Percentiles rank a stretch among this genome's conserved stretches.
phyloP scores from a whole-genome alignment of 768 basidiomycete genomes.

The Fistulinella prunicolor region DNA sequence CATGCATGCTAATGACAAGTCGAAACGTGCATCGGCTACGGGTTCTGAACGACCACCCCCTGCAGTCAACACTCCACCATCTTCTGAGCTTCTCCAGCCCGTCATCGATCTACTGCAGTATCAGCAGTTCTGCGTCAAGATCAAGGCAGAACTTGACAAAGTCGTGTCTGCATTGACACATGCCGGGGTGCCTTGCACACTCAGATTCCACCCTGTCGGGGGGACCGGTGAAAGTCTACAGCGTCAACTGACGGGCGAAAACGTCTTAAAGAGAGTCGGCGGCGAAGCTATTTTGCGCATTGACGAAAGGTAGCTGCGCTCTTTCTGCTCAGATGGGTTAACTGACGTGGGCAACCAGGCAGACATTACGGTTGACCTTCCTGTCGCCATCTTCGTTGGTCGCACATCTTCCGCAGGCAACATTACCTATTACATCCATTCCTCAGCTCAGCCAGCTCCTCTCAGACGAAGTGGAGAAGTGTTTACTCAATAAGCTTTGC shows the following conservation, averaged over 20 bases:
- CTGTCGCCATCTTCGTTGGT: slow-evolving; percentile 69
- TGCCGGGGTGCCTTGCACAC: slow-evolving; percentile 53
- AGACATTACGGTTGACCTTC: slow-evolving; percentile 74
- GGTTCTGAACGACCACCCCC: slow-evolving; percentile 27
- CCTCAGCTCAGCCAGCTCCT: slow-evolving; percentile 75
- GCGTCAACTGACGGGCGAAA: slow-evolving; percentile 41
- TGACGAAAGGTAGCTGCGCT: slow-evolving; percentile 51
- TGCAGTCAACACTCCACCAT: slow-evolving; percentile 7
- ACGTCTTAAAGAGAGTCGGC: slow-evolving; percentile 44
- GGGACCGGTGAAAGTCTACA: slow-evolving; percentile 64
- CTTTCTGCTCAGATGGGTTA: not conserved
- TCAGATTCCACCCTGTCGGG: slow-evolving; percentile 63
- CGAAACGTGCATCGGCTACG: slow-evolving; percentile 33
- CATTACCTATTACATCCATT: slow-evolving; percentile 67
- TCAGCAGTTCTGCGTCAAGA: slow-evolving; percentile 63
- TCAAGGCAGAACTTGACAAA: slow-evolving; percentile 55
- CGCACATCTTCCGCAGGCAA: slow-evolving; percentile 81
- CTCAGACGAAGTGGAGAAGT: slow-evolving; percentile 71
- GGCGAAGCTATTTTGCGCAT: slow-evolving; percentile 76
- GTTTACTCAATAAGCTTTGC: slow-evolving; percentile 66
- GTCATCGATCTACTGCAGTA: slow-evolving; percentile 81
- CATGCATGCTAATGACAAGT: slow-evolving; percentile 50
- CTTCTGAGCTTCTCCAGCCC: slow-evolving; percentile 63
- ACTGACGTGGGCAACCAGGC: slow-evolving; percentile 38
- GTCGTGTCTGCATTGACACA: slow-evolving; percentile 45